These are phyloP conservation scores for Blastobotrys serpentis DNA, from an alignment of 1,139 yeast genomes.

Conservation along the genomic window DNA sequence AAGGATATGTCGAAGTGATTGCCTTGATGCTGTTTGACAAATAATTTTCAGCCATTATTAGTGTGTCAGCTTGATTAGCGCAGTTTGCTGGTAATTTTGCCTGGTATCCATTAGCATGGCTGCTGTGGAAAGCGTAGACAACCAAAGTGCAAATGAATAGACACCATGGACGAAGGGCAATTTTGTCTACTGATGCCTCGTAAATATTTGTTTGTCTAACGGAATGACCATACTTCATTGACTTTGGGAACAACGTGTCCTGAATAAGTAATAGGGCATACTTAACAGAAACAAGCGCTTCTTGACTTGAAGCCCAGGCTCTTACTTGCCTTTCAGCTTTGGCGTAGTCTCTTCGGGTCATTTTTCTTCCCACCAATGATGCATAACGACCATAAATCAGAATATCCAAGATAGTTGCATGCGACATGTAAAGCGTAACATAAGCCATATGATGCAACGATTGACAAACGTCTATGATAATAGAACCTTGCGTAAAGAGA, in stretches of 20 bases:
- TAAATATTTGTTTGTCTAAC: conserved; percentile 12
- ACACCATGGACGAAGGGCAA: conserved; percentile 27
- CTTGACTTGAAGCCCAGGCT: conserved; percentile 25
- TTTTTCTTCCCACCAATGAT: conserved; percentile 24
- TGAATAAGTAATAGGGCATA: conserved; percentile 24
- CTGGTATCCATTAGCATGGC: conserved; percentile 5
- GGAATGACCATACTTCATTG: conserved; percentile 14
- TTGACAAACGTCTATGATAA: conserved; percentile 24
- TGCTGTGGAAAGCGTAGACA: conserved; percentile 23
- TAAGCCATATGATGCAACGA: conserved; percentile 29
- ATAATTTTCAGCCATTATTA: conserved; percentile 19
- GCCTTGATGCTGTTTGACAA: conserved; percentile 20
- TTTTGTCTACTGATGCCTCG: conserved; percentile 21
- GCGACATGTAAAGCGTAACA: conserved; percentile 27
- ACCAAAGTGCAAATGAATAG: conserved; percentile 23
- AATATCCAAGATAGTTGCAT: conserved; percentile 25
- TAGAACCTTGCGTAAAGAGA: conserved; percentile 16
- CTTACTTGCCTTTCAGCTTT: conserved; percentile 26
- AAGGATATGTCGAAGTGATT: conserved; percentile 15
- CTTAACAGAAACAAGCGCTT: conserved; percentile 19
- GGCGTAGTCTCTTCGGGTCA: conserved; percentile 24
- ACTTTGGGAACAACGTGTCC: conserved; percentile 20
- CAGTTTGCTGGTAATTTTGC: conserved; percentile 7
- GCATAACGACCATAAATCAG: conserved; percentile 20
- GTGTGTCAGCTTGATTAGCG: conserved; percentile 7